These are phyloP conservation scores for Phytophthora rubi DNA, from an alignment of 352 stramenopile genomes.

Conservation along the genomic window DNA sequence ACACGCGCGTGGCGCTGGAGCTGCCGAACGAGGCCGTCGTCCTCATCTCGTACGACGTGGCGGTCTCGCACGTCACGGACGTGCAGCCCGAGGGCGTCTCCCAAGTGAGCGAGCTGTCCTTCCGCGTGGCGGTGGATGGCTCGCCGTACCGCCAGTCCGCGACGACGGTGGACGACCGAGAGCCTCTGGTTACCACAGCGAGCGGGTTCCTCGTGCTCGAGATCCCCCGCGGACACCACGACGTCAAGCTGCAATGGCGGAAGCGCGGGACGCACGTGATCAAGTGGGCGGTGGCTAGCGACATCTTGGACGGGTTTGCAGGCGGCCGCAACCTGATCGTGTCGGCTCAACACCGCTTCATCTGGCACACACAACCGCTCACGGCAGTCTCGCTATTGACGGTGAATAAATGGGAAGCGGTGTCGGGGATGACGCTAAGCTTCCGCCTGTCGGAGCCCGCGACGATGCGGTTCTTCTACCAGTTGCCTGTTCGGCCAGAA, in stretches of 20 bases:
- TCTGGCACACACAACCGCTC: slow-evolving; percentile 75
- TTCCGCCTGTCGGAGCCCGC: slow-evolving; percentile 57
- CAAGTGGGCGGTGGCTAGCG: slow-evolving; percentile 66
- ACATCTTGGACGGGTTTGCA: slow-evolving; percentile 71
- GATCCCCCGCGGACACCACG: slow-evolving; percentile 52
- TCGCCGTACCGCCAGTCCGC: slow-evolving; percentile 72
- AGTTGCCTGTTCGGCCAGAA: slow-evolving; percentile 68
- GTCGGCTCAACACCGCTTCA: slow-evolving; percentile 69
- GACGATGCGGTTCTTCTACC: slow-evolving; percentile 75
- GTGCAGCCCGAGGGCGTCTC: slow-evolving; percentile 13
- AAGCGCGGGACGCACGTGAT: slow-evolving; percentile 59
- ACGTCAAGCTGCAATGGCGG: slow-evolving; percentile 71
- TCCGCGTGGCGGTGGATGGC: slow-evolving; percentile 63
- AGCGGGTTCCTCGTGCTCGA: slow-evolving; percentile 71
- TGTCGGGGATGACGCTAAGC: slow-evolving; percentile 60
- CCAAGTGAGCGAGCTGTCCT: slow-evolving; percentile 63
- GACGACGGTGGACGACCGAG: slow-evolving; percentile 63
- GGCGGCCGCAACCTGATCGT: slow-evolving; percentile 67
- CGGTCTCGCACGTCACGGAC: slow-evolving; percentile 53
- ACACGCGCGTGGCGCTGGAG: slow-evolving; percentile 57
- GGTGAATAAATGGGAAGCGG: slow-evolving; percentile 58
- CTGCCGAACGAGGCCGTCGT: slow-evolving; percentile 66
- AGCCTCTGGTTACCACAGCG: slow-evolving; percentile 55
- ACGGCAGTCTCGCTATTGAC: slow-evolving; percentile 43
- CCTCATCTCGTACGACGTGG: slow-evolving; percentile 75